Base-by-base conservation (phyloP, 257 asterid genomes). In the Solanum boliviense region DNA sequence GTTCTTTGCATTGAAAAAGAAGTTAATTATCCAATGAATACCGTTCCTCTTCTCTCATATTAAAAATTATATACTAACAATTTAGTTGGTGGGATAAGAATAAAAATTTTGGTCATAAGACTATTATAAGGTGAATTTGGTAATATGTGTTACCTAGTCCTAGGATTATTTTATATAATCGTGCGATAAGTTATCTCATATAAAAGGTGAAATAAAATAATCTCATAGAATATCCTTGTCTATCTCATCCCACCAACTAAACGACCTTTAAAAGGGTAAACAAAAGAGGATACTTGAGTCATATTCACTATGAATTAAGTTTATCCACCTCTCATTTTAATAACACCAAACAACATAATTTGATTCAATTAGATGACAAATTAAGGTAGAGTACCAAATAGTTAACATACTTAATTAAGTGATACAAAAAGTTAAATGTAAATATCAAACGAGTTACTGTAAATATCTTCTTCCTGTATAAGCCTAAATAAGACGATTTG, bases 1-100 rank as follows among this genome's bases (percentile, higher is more conserved):
- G 27, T 2, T 3, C 6, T 1, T 1, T 16, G 6, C 85, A 0
- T 0, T 9, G 6, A 23, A 9, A 60, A 52, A 18, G 0, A 7
- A 18, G 0, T 1, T 2, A 18, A 2, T 18, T 18, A 56, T 18
- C 3, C n/a, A 18, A 18, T 56, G 9, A 48, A 18, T 7, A 58
- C 3, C 12, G 68, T 8, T 20, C 13, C 12, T 3, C 6, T 21
- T 58, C 5, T 58, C 2, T 58, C 29, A 9, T 60, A 6, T 60
- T 23, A 60, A 60, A 60, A 20, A 3, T 18, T 56, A 18, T 29
- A 29, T 29, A 29, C 31, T 13, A 20, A 20, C 23, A 18, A 7
- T 9, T 9, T 60, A 8, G 29, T 60, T 21, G 70, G 70, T 0
- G 13, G 13, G 11, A 20, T 56, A 18, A 56, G 4, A n/a, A 60